Evolutionary conservation across 2,329 filamentous ascomycete genomes (phyloP), one percentile per base, ranked within the genome.

Genomic region (Chaetothyriales sp.): DNA sequence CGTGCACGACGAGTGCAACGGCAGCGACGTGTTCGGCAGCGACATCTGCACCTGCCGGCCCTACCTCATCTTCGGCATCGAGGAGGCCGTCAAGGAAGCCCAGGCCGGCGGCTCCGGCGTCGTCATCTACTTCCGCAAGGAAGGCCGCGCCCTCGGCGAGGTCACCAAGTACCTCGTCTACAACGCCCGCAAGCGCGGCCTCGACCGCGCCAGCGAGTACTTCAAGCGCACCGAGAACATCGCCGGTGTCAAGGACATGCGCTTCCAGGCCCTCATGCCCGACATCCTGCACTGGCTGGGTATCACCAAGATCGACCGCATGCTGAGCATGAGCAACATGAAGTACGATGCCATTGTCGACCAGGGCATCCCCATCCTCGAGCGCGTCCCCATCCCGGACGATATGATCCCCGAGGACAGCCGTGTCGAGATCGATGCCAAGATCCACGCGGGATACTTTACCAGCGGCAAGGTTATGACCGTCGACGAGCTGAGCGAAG

Each of bases 151-250:
- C 39, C 73, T 96, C 5, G 92, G 92, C 49, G 92, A 98, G 67
- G 92, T 98, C 26, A 94, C 88, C 49, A 95, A 95, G 63, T 83
- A 83, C 56, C 68, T 83, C 65, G 88, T 94, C 63, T 78, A 74
- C 60, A 73, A 73, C 57, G 70, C 75, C 59, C 65, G 70, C 59
- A 70, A 66, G 59, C 64, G 65, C 43, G 61, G 66, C 10, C 53
- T 51, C 36, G 66, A 69, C 32, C 65, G 78, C 53, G 88, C 88
- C 19, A 90, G 84, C 60, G 87, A 94, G 66, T 96, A 96, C 70
- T 96, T 96, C 73, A 84, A 90, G 69, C 78, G 92, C 51, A 96
- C 90, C n/a, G 90, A 95, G 69, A 95, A 95, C 65, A 93, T 98
- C 65, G 92, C 92, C 7, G 92, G 92, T 54, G 90, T 96, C 58